phyloP scores from a whole-genome alignment of 306 rosid genomes.

The Rosa persica region DNA sequence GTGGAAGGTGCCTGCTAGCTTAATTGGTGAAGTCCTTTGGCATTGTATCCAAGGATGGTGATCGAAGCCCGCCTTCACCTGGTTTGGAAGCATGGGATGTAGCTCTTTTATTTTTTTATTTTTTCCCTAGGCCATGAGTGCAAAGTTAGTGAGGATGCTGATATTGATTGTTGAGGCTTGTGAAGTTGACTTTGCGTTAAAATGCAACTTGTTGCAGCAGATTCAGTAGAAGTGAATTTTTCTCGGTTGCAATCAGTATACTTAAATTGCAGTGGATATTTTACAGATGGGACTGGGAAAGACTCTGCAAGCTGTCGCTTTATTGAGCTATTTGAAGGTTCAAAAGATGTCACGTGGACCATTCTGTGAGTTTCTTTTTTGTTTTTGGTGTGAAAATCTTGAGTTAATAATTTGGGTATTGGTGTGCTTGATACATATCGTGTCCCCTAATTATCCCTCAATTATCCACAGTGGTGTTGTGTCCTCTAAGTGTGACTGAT shows the following conservation, averaged over 20 bases:
- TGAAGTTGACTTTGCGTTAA: not conserved
- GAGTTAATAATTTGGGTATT: slow-evolving; percentile 13
- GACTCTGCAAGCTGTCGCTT: slow-evolving; percentile 90
- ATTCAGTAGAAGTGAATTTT: not conserved
- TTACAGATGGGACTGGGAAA: slow-evolving; percentile 97
- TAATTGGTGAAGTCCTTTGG: not conserved
- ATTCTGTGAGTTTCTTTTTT: slow-evolving; percentile 67
- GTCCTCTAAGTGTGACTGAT: slow-evolving; percentile 93
- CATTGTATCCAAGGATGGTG: not conserved
- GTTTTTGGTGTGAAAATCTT: slow-evolving; percentile 23
- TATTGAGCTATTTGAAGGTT: slow-evolving; percentile 77
- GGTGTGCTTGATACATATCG: slow-evolving; percentile 17
- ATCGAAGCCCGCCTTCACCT: not conserved
- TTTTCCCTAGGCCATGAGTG: not conserved
- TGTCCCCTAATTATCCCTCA: slow-evolving; percentile 22
- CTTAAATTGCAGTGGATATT: slow-evolving; percentile 28
- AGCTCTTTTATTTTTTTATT: too few species aligned
- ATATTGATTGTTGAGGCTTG: slow-evolving; percentile 1
- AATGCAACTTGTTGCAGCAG: not conserved
- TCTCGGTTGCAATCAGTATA: slow-evolving; percentile 6
- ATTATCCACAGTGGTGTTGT: slow-evolving; percentile 67
- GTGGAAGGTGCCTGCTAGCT: not conserved
- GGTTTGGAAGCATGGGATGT: not conserved
- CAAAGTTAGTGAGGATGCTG: not conserved
- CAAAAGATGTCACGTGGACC: slow-evolving; percentile 57